Base-by-base conservation (phyloP, 805 yeast species). In the Nakazawaea sp. region DNA sequence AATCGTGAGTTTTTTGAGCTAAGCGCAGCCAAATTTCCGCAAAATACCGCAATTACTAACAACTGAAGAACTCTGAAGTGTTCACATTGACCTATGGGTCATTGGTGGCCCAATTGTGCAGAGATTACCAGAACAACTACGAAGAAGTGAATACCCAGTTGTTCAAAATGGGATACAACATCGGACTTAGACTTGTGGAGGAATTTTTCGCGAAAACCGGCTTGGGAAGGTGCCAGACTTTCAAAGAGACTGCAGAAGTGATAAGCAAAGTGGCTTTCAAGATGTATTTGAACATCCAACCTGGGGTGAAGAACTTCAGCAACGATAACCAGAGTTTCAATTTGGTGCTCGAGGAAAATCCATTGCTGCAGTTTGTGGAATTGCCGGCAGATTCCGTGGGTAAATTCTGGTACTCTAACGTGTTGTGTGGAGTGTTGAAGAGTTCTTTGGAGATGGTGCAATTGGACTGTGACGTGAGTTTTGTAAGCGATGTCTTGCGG, bases 371-470 rank as follows among this genome's bases (percentile, higher is more conserved):
- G 55, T 92, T 89, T 64, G 98, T 92, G 3, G 97, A 92, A 56
- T 68, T 92, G 33, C 97, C 97, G 0, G 79, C 74, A 53, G 95
- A 83, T 49, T 78, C 87, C 4, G 57, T 64, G 40, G 72, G 72
- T 45, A 86, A 82, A 50, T 64, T 92, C 36, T 92, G 98, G 97
- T 92, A 89, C 54, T 84, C 95, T 1, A 94, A 92, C 51, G 72
- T 92, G 3, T 62, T 88, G 18, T 83, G 89, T 44, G 98, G 98
- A 13, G 92, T 92, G 3, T 59, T 92, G 35, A 75, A 86, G 41
- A 97, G 97, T 4, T 88, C 95, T 0, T 62, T 92, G 35, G 96
- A 89, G 52, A 90, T 89, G 96, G 95, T 92, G 3, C 98, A 92
- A 53, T 62, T 92, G 50, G 95, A 89, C 41, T 87, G 89, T 35